Conservation (phyloP, 1,284 basidiomycete species). For the Rhizopogon hawkerae region DNA sequence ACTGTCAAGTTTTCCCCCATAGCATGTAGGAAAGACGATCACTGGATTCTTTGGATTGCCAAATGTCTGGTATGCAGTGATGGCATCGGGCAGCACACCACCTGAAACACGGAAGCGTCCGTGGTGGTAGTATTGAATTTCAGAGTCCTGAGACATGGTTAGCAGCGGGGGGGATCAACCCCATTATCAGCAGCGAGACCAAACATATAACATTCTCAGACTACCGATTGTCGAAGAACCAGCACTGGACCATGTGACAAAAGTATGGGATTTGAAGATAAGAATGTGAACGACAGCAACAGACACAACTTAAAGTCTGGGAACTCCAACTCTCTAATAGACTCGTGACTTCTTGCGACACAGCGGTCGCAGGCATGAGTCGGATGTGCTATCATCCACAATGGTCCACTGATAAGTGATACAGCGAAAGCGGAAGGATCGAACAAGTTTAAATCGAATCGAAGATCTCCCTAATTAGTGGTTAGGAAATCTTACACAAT, state of each 20-base stretch:
- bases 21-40: constrained; percentile 35
- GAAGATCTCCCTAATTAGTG: no score
- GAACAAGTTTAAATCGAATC: no score
- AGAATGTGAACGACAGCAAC: neutral
- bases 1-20: constrained; percentile 30
- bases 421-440: no score
- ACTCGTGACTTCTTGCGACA: neutral
- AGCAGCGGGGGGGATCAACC: neutral
- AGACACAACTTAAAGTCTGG: neutral
- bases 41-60: constrained; percentile 30
- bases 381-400: no score
- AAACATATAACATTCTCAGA: constrained; percentile 3
- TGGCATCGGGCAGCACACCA: constrained; percentile 31
- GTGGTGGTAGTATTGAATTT: constrained; percentile 31
- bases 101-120: constrained; percentile 30
- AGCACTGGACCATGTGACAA: constrained; percentile 2
- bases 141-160: constrained; percentile 15
- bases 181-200: neutral
- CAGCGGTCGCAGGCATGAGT: no score
- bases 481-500: no score
- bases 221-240: neutral
- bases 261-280: neutral
- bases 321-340: neutral
- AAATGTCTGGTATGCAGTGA: constrained; percentile 33
- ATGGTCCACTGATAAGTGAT: no score